Base-by-base conservation (phyloP, 305 asterid genomes). In the Plantago lanceolata region DNA sequence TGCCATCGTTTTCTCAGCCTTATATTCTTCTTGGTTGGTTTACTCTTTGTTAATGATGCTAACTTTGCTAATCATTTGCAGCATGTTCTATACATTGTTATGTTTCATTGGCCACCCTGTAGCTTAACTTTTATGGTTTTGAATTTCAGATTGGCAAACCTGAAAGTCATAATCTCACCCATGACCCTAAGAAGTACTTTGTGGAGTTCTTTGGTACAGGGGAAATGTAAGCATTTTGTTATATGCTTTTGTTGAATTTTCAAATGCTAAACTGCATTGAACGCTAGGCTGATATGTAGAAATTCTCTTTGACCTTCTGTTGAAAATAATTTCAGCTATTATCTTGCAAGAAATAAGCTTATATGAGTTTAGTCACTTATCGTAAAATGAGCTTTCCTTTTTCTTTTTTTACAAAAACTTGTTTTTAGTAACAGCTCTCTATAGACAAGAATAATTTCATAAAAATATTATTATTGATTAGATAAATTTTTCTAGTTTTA, bases 161-260 rank as follows among this genome's bases (percentile, higher is more conserved):
- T 59, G 96, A 89, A 80, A 94, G 82, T 57, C 85, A 91, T 89
- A 57, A 76, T 57, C 78, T 68, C 64, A 76, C 77, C 56, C 89
- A 95, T 59, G 96, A 91, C 66, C 89, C 96, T 24, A 86, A 78
- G 73, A 89, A 91, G 83, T 82, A 80, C 81, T 91, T 91, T 57
- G 98, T 91, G 61, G 85, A 82, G 61, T 91, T 91, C 81, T 91
- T 75, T 68, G 98, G 98, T 63, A 91, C 98, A 69, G 61, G 61
- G 67, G 97, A 90, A 71, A 90, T 87, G 96, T 87, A 83, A 84
- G 96, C 68, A 59, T 68, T 66, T 63, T 48, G 28, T 63, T 49
- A 61, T 18, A 19, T 62, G 48, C 68, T 53, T 50, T 47, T 55
- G 17, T 63, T 29, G 68, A 65, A 56, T 62, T 65, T 61, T 37